Evolutionary conservation across 345 rosid genomes (phyloP).

Genomic region (Melaleuca alternifolia): DNA sequence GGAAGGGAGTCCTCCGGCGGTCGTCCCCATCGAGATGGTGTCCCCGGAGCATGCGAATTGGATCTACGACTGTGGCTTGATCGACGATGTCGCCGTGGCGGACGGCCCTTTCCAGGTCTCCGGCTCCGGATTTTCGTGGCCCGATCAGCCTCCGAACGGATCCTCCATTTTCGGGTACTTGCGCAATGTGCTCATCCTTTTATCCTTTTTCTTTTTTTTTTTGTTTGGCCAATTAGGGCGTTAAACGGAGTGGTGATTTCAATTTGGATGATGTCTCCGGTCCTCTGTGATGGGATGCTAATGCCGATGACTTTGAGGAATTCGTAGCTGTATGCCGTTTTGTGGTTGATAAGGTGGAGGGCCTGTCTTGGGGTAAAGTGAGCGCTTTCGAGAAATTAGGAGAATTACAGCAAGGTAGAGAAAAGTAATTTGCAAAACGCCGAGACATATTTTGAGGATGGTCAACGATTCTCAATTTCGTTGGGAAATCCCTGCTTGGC

Average conservation of each 20-base stretch:
- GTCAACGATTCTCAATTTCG: neutral
- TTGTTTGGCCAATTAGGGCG: neutral
- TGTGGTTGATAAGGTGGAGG: neutral
- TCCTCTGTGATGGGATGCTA: neutral
- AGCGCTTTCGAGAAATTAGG: neutral
- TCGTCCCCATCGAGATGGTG: constrained; percentile 29
- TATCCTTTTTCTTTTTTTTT: neutral
- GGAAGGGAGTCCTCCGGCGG: neutral
- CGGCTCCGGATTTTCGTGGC: constrained; percentile 65
- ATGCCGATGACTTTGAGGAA: neutral
- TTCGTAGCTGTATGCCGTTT: neutral
- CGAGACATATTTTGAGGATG: neutral
- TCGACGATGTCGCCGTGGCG: constrained; percentile 56
- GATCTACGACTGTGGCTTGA: constrained; percentile 48
- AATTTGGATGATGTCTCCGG: neutral
- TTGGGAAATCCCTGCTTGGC: neutral
- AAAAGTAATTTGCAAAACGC: neutral
- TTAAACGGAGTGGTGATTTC: neutral
- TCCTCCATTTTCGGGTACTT: constrained; percentile 56
- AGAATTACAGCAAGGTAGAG: neutral
- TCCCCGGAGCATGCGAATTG: constrained; percentile 64
- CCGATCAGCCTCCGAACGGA: constrained; percentile 41
- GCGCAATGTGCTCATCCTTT: neutral
- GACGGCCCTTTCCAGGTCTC: constrained; percentile 45
- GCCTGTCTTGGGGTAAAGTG: neutral